Evolutionary conservation across 129 eudicot genomes (phyloP), one percentile per base, ranked within the genome.

Genomic region (Artemisia tridentata): DNA sequence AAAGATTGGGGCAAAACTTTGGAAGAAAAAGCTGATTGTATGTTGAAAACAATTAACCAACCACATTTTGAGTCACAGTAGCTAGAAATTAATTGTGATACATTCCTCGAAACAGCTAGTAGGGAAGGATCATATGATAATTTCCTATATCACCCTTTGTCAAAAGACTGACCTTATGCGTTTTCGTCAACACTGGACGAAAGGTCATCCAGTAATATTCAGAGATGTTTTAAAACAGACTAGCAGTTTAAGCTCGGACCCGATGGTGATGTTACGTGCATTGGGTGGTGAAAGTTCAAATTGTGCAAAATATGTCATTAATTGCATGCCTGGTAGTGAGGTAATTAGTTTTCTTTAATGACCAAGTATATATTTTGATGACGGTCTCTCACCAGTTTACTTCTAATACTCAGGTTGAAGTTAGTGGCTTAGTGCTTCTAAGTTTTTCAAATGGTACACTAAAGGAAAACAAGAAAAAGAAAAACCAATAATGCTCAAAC

Each of bases 401-500:
- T 20, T 7, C 3, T 27, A 38, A 49, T 34, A 41, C 75, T 58
- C 91, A 91, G 98, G 96, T 84, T 20, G 88, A 88, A 75, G 81
- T 91, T 20, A 69, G 62, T 58, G 84, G n/a, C n/a, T n/a, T n/a
- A n/a, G n/a, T n/a, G n/a, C 88, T 27, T 86, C 63, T 2, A 27
- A 71, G 31, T 91, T 91, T 73, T 88, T 91, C 65, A 75, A 77
- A 82, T 89, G 96, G 41, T 91, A 91, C 55, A 75, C 49, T 4
- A 80, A 86, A 67, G 96, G 93, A 54, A 71, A 88, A 67, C 67
- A 51, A 31, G 82, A 88, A 68, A 86, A 88, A 73, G 74, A 75
- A 27, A 84, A 86, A 91, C 98, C 98, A 3, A 86, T 84, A 78
- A 88, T 91, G 98, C 84, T 91, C 55, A 91, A 91, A 75, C 78